These are phyloP conservation scores for Acacia pycnantha DNA, from an alignment of 331 rosid species.

Conservation along the genomic window DNA sequence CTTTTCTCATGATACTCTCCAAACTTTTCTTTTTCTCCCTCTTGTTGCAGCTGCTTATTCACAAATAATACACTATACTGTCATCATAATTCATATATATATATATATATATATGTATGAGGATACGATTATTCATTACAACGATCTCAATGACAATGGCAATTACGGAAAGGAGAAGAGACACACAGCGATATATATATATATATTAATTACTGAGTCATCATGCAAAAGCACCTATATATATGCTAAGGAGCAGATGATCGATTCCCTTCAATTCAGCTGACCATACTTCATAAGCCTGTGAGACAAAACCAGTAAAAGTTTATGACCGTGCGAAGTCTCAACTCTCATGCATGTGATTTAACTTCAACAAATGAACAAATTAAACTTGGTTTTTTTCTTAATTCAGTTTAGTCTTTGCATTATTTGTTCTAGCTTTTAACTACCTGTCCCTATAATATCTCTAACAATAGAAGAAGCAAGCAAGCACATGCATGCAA, in stretches of 20 bases:
- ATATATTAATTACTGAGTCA: not conserved
- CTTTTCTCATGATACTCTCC: not conserved
- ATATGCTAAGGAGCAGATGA: constrained; percentile 18
- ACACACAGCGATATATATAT: not conserved
- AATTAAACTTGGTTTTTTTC: not conserved
- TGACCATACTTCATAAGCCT: constrained; percentile 61
- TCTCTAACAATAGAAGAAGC: not conserved
- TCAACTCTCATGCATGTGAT: not conserved
- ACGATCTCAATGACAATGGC: constrained; percentile 11
- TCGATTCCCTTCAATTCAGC: constrained; percentile 37
- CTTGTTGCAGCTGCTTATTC: not conserved
- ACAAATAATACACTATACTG: not conserved
- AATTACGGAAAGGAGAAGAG: not conserved
- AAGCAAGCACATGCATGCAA: not conserved
- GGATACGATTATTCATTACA: constrained; percentile 26
- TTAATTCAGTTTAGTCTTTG: not conserved
- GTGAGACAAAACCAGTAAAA: constrained; percentile 16
- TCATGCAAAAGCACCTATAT: constrained; percentile 13
- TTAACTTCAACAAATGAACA: not conserved
- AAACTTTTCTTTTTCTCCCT: not conserved
- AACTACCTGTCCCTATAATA: not conserved
- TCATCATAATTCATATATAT: not conserved
- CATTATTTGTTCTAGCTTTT: not conserved
- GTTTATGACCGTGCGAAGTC: not conserved
- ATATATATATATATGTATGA: not conserved